phyloP scores from a whole-genome alignment of 805 yeast genomes.

The Starmerella bombi region DNA sequence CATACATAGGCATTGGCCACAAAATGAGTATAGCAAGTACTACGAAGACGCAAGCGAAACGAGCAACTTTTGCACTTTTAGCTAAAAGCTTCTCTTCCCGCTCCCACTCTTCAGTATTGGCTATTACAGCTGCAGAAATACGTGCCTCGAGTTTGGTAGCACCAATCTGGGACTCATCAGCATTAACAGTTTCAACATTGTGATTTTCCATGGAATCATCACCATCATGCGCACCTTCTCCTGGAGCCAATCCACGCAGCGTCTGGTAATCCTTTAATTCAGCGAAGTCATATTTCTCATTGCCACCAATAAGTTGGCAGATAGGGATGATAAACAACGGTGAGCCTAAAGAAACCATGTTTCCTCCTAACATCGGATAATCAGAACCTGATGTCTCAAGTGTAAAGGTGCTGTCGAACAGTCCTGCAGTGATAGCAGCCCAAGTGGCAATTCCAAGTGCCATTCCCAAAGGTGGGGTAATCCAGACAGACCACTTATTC shows the following conservation, averaged over 20 bases:
- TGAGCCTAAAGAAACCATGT: constrained; percentile 65
- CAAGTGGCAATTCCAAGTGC: constrained; percentile 59
- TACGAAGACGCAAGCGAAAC: constrained; percentile 44
- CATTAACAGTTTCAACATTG: constrained; percentile 7
- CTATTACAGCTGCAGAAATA: constrained; percentile 4
- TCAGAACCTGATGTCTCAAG: constrained; percentile 51
- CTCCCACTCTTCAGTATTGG: constrained; percentile 15
- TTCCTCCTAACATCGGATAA: constrained; percentile 81
- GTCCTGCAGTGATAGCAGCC: constrained; percentile 32
- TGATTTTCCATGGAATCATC: constrained; percentile 1
- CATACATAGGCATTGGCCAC: constrained; percentile 96
- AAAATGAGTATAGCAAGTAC: constrained; percentile 52
- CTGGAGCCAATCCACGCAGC: constrained; percentile 30
- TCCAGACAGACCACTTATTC: constrained; percentile 54
- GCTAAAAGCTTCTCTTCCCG: constrained; percentile 41
- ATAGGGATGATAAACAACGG: constrained; percentile 57
- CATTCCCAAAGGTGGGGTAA: constrained; percentile 70
- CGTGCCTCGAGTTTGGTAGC: constrained; percentile 7
- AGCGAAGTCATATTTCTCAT: constrained; percentile 65
- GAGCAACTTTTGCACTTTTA: constrained; percentile 49
- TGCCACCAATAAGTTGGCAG: constrained; percentile 48
- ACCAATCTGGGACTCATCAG: constrained; percentile 1
- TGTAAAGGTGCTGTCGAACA: constrained; percentile 39
- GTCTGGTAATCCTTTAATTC: constrained; percentile 42
- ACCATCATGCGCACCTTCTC: constrained; percentile 12